Base-by-base conservation (phyloP, 2,329 filamentous ascomycete species). In the Sarocladium oryzae region DNA sequence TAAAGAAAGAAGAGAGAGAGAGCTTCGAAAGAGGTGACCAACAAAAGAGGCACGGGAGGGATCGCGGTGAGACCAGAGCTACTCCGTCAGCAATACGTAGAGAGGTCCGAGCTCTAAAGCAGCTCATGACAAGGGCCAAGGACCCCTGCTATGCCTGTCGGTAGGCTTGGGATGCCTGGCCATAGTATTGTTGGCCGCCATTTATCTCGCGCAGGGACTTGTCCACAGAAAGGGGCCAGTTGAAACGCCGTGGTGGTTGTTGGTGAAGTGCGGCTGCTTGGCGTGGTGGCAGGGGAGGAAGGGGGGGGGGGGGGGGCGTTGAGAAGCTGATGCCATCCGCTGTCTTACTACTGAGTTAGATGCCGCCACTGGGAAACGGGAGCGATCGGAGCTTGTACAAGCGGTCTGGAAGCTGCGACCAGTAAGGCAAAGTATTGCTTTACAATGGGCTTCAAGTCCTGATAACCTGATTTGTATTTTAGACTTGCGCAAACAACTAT, bases 81-180 rank as follows among this genome's bases (percentile, higher is more conserved):
- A n/a, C n/a, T n/a, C n/a, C n/a, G n/a, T n/a, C n/a, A n/a, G n/a
- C n/a, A n/a, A n/a, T n/a, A n/a, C n/a, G n/a, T n/a, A n/a, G n/a
- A 52, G 45, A 32, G 58, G 26, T 58, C 56, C 41, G 58, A 56
- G 51, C 54, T 53, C 43, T 11, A 48, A 21, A 26, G 40, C 21
- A 26, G 20, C 20, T 43, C 21, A 43, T 28, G 7, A 20, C 10
- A 18, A 6, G 21, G 40, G 40, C 24, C 26, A 20, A 43, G 40
- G 10, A 8, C 6, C n/a, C 40, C 23, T 16, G n/a, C 5, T 16
- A 40, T 21, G 36, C 6, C 23, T 16, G 35, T 18, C 35, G 6
- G 35, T 37, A 18, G 35, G 35, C 35, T 6, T 9, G 35, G 6
- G 35, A 37, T 18, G 35, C 13, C 28, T 30, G 13, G 28, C 28